Percentiles rank a stretch among this genome's conserved stretches.
Conservation (phyloP, 768 basidiomycete genomes). For the Lactarius vividus region DNA sequence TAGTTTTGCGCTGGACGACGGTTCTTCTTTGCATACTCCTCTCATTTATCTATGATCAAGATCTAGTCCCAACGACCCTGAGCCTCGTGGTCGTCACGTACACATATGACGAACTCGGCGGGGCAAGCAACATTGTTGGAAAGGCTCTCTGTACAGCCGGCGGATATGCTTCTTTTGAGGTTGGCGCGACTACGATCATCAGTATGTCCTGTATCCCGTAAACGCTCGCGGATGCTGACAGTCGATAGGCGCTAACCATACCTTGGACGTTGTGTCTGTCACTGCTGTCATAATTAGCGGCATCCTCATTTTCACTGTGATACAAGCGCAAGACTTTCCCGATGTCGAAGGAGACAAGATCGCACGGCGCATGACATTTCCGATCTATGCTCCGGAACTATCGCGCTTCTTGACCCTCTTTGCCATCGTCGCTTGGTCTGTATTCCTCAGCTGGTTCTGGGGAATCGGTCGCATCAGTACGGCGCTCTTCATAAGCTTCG, state of each 20-base stretch:
- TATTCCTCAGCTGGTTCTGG: slow-evolving; percentile 29
- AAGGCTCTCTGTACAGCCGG: slow-evolving; percentile 28
- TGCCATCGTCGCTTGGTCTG: slow-evolving; percentile 28
- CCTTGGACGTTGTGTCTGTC: slow-evolving; percentile 23
- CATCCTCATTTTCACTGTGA: slow-evolving; percentile 29
- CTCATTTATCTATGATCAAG: slow-evolving; percentile 21
- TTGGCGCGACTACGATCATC: slow-evolving; percentile 26
- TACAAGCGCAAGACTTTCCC: slow-evolving; percentile 31
- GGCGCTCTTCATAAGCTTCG: slow-evolving; percentile 22
- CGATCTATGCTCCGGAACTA: slow-evolving; percentile 27
- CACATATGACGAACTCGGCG: slow-evolving; percentile 23
- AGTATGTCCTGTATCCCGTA: slow-evolving; percentile 13
- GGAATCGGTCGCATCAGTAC: slow-evolving; percentile 23
- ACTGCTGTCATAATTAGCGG: slow-evolving; percentile 26
- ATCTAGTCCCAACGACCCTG: slow-evolving; percentile 25
- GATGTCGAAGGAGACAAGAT: slow-evolving; percentile 31
- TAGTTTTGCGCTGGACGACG: slow-evolving; percentile 26
- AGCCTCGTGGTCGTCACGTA: slow-evolving; percentile 28
- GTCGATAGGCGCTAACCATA: slow-evolving; percentile 5
- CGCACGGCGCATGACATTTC: slow-evolving; percentile 29
- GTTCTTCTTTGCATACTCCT: slow-evolving; percentile 25
- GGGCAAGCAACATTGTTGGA: slow-evolving; percentile 16
- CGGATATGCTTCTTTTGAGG: slow-evolving; percentile 29
- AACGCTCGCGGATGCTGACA: neutral
- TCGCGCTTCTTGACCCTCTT: slow-evolving; percentile 28